Base-by-base conservation (phyloP, 805 yeast genomes). In the Suhomyces prunicola region DNA sequence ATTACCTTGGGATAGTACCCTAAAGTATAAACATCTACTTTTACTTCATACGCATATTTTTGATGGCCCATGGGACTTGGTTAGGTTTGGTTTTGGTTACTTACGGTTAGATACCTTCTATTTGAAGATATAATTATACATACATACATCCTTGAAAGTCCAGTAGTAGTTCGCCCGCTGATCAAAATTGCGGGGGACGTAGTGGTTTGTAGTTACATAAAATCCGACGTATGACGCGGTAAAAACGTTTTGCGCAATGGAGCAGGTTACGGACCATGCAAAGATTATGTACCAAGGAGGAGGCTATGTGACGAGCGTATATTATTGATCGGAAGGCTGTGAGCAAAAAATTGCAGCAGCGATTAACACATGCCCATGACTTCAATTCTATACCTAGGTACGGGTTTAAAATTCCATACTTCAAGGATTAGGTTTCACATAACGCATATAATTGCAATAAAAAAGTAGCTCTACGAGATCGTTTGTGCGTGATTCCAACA, bases 1-100 rank as follows among this genome's bases (percentile, higher is more conserved):
- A 65, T 71, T 17, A 69, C 56, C 29, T 56, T 67, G 13, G 62
- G 57, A 6, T 56, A 56, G 17, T 23, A 22, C 46, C 24, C 24
- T 8, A 39, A 39, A 39, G 5, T 12, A 10, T 10, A 19, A 39
- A 17, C 42, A 39, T 39, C 12, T 39, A 39, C 42, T n/a, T 36
- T 39, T 39, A 39, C 8, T 39, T 39, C 42, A 39, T 39, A 39
- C 42, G 9, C n/a, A 39, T 39, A 17, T 17, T 39, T 39, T 39
- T 17, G 8, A 19, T 6, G 15, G 22, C 42, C 42, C 6, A 6
- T 5, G 23, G 42, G 42, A 13, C 42, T 39, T 17, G 42, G 22
- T 19, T 39, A 9, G 42, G 42, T 39, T 39, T 39, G 42, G 42
- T 39, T 39, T 39, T 39, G 42, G 42, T 17, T 17, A 39, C 15